A percentile compares a stretch with the other conserved stretches of the same genome.
These are phyloP conservation scores for Zasmidium citrigriseum DNA, from an alignment of 2,329 filamentous ascomycete species.

Conservation along the genomic window DNA sequence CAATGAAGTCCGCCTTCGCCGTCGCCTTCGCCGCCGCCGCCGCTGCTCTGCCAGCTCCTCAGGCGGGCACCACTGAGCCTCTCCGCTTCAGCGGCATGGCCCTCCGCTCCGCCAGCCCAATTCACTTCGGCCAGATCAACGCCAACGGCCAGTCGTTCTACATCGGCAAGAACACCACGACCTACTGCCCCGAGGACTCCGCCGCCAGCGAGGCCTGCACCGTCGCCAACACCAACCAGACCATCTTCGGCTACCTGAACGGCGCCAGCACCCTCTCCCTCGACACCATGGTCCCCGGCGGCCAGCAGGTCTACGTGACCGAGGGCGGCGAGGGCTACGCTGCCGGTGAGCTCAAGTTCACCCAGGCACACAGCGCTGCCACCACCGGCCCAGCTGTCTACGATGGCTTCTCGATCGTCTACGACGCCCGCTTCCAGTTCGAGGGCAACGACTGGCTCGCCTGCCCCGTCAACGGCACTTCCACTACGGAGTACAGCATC, in stretches of 20 bases:
- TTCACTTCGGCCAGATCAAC: conserved; percentile 27
- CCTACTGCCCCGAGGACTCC: conserved; percentile 31
- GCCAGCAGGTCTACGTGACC: conserved; percentile 35
- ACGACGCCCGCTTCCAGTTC: conserved; percentile 17
- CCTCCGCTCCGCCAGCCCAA: conserved; percentile 25
- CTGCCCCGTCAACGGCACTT: conserved; percentile 14
- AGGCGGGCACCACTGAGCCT: conserved; percentile 4
- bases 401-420: conserved; percentile 22
- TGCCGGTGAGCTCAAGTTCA: conserved; percentile 32
- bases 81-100: conserved; percentile 23
- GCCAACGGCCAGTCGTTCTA: conserved; percentile 28
- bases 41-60: conserved; percentile 18
- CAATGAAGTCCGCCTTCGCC: conserved; percentile 29
- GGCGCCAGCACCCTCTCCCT: conserved; percentile 23
- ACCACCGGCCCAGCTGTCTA: conserved; percentile 23
- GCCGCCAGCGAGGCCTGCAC: conserved; percentile 8
- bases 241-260: conserved; percentile 28
- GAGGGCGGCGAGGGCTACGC: conserved; percentile 15
- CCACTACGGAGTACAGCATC: conserved; percentile 12
- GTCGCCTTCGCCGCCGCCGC: conserved; percentile 21
- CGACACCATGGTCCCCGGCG: conserved; percentile 30
- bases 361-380: conserved; percentile 28
- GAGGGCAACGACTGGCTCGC: conserved; percentile 20
- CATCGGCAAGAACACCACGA: conserved; percentile 30
- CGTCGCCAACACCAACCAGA: conserved; percentile 16